Percentiles rank a stretch among this genome's conserved stretches.
phyloP scores from a whole-genome alignment of 257 asterid genomes.

The Solanum chiquidenum region DNA sequence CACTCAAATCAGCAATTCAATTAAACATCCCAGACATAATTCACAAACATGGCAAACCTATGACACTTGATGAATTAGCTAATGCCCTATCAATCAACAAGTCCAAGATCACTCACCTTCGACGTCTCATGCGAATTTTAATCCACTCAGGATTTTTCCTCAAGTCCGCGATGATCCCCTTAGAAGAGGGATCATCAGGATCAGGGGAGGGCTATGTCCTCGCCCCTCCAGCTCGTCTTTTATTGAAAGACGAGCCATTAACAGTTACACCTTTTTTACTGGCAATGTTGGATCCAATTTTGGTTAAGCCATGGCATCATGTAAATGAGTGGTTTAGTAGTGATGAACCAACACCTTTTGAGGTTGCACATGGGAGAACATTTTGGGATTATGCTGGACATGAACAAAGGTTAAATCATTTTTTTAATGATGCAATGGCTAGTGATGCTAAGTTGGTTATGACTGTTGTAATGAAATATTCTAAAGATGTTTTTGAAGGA shows the following conservation, averaged over 20 bases:
- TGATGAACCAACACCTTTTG: slow-evolving; percentile 2
- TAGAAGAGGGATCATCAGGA: not conserved
- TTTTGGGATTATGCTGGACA: slow-evolving; percentile 10
- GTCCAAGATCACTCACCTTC: not conserved
- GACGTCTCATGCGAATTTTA: slow-evolving; percentile 17
- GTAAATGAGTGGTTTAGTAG: slow-evolving; percentile 2
- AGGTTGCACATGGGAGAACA: not conserved
- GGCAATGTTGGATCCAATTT: slow-evolving; percentile 9
- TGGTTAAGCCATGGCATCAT: slow-evolving; percentile 3
- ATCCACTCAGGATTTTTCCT: slow-evolving; percentile 16
- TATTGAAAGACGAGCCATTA: slow-evolving; percentile 9
- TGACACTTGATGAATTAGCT: slow-evolving; percentile 5
- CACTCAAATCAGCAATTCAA: slow-evolving; percentile 24
- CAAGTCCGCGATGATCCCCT: not conserved
- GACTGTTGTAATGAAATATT: not conserved
- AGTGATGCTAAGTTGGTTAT: slow-evolving; percentile 6
- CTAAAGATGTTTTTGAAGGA: slow-evolving; percentile 9
- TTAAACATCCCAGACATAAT: slow-evolving; percentile 20
- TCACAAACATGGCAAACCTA: slow-evolving; percentile 15
- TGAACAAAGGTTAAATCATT: not conserved
- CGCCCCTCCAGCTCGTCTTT: slow-evolving; percentile 6
- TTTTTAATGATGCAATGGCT: slow-evolving; percentile 20
- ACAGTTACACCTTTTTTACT: not conserved
- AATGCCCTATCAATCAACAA: slow-evolving; percentile 1
- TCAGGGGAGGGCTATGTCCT: not conserved